These are phyloP conservation scores for Linnemannia exigua DNA, from an alignment of 192 early-diverging fungal genomes.

Conservation along the genomic window DNA sequence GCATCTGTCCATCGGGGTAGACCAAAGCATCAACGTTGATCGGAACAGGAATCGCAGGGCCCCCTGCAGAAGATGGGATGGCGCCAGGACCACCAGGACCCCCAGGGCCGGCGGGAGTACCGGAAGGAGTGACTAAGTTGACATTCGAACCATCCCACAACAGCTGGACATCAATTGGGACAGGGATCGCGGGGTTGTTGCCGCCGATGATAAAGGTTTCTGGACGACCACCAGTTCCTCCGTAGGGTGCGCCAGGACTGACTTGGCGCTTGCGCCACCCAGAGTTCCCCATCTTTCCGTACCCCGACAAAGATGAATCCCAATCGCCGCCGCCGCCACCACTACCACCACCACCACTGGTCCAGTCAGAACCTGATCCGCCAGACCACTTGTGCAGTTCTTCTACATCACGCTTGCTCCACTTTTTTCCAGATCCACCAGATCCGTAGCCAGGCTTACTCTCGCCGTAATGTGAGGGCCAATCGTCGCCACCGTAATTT, in stretches of 20 bases:
- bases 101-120: not conserved
- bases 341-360: not conserved
- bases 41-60: constrained; percentile 9
- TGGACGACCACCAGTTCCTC: not conserved
- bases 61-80: not conserved
- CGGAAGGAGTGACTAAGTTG: not conserved
- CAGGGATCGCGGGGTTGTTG: not conserved
- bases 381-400: not conserved
- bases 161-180: constrained; percentile 8
- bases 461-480: not conserved
- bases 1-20: constrained; percentile 24
- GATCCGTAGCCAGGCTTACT: no score
- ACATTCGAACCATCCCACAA: constrained; percentile 20
- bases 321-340: not conserved
- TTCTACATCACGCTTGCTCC: not conserved
- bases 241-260: no score
- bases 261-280: constrained; percentile 11
- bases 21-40: constrained; percentile 17
- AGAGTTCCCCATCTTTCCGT: not conserved
- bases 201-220: not conserved
- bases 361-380: not conserved
- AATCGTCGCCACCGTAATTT: not conserved
- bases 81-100: not conserved
- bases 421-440: not conserved
- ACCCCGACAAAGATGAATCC: not conserved